Evolutionary conservation across 2,329 filamentous ascomycete species (phyloP).

Genomic region (Fusarium continuum): DNA sequence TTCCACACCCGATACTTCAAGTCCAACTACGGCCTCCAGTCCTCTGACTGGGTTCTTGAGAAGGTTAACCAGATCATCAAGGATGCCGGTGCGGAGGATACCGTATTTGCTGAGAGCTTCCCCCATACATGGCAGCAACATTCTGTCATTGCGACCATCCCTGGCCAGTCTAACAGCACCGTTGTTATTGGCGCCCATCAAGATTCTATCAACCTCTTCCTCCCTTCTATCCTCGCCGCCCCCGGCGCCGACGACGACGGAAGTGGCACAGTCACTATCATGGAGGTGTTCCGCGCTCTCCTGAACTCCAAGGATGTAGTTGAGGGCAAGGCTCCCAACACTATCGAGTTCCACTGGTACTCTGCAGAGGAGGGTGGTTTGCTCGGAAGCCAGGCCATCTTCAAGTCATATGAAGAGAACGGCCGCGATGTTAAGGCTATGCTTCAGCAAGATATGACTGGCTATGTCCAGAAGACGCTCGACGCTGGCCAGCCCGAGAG

Average conservation of each 20-base stretch:
- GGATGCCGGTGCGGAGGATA: constrained; percentile 73
- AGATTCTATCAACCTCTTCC: constrained; percentile 92
- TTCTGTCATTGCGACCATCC: constrained; percentile 90
- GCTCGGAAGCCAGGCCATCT: constrained; percentile 89
- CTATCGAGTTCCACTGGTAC: constrained; percentile 97
- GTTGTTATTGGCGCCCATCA: constrained; percentile 92
- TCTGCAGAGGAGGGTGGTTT: constrained; percentile 89
- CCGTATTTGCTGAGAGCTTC: constrained; percentile 78
- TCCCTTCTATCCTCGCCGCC: constrained; percentile 83
- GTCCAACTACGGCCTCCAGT: constrained; percentile 80
- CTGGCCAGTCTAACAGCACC: constrained; percentile 84
- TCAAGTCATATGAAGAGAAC: constrained; percentile 78
- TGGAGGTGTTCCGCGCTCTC: constrained; percentile 87
- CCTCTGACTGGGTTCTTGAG: constrained; percentile 84
- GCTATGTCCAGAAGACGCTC: constrained; percentile 83
- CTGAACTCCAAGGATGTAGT: constrained; percentile 76
- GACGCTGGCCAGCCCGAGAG: constrained; percentile 84
- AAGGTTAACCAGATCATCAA: constrained; percentile 78
- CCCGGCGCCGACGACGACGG: constrained; percentile 97
- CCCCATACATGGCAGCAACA: constrained; percentile 87
- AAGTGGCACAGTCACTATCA: constrained; percentile 90
- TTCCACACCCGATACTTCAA: constrained; percentile 88
- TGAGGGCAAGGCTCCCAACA: constrained; percentile 79
- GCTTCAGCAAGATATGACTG: constrained; percentile 99
- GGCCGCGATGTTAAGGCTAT: constrained; percentile 87